Evolutionary conservation across 2,329 filamentous ascomycete genomes (phyloP).

Genomic region (Corinectria fuckeliana): DNA sequence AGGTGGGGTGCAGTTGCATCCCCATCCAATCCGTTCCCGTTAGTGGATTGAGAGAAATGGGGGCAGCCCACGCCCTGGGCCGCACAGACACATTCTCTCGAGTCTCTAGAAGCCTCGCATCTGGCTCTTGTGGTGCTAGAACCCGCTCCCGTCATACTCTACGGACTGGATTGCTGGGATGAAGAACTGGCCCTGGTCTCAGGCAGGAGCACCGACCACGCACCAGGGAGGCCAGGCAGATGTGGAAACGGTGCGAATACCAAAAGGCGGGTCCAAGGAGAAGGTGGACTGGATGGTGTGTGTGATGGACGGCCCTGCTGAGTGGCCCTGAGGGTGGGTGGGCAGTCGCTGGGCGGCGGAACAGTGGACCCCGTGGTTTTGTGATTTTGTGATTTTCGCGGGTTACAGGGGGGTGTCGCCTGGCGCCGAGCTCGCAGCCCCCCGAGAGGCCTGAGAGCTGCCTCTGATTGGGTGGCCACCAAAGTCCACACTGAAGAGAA

Average conservation of each 20-base stretch:
- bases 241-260: background rate
- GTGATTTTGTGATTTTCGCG: background rate
- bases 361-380: conserved; percentile 5
- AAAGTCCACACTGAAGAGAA: conserved; percentile 29
- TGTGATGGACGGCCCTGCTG: background rate
- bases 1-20: conserved; percentile 9
- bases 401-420: conserved; percentile 10
- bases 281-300: background rate
- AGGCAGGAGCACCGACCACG: background rate
- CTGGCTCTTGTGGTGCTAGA: background rate
- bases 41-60: conserved; percentile 3
- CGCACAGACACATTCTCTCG: conserved; percentile 16
- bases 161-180: background rate
- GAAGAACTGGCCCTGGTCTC: background rate
- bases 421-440: conserved; percentile 16
- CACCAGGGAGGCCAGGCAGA: background rate
- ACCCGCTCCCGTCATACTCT: background rate
- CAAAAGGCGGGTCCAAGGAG: background rate
- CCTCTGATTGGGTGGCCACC: conserved; percentile 28
- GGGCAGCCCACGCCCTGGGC: conserved; percentile 8
- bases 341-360: background rate
- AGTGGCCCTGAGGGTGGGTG: background rate
- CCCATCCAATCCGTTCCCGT: conserved; percentile 6
- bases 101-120: conserved; percentile 15
- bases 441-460: background rate